Conservation (phyloP, 768 basidiomycete species). For the Symmetrospora coprosmae region DNA sequence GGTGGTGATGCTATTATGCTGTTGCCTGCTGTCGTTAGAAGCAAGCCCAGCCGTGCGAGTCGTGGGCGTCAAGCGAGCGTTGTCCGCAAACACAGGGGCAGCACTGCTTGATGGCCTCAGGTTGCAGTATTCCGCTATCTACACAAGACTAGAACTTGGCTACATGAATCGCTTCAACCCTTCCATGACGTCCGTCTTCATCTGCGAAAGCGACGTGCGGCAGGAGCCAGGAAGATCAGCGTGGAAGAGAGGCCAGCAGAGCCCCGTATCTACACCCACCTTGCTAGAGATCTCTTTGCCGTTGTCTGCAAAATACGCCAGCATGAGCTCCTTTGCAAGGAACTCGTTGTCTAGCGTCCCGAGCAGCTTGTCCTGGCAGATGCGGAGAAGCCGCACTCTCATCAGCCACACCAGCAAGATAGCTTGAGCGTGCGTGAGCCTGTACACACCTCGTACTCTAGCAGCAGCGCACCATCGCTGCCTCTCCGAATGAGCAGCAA, state of each 20-base stretch:
- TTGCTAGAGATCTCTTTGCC: conserved; percentile 16
- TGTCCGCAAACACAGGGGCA: too few relatives aligned
- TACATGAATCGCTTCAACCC: conserved; percentile 8
- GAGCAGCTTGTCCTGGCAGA: neutral
- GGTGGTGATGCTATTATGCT: neutral
- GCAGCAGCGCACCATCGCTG: neutral
- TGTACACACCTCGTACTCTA: conserved; percentile 18
- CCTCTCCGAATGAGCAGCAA: conserved; percentile 5
- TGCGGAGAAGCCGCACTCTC: too few relatives aligned
- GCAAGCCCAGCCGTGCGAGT: too few relatives aligned
- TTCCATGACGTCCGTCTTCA: conserved; percentile 11
- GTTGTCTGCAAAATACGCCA: conserved; percentile 19
- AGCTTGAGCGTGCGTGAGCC: too few relatives aligned
- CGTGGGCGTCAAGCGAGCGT: too few relatives aligned
- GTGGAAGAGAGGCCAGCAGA: too few relatives aligned
- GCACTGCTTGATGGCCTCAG: too few relatives aligned
- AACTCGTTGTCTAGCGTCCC: conserved; percentile 14
- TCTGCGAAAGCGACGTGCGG: too few relatives aligned
- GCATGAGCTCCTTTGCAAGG: conserved; percentile 1
- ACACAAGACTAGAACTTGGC: neutral
- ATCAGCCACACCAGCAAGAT: neutral
- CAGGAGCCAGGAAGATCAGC: too few relatives aligned
- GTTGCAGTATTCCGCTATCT: too few relatives aligned
- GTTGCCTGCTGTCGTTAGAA: neutral
- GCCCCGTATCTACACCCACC: too few relatives aligned